Evolutionary conservation across 2,329 filamentous ascomycete genomes (phyloP), one percentile per base, ranked within the genome.

Genomic region (Diaporthe capsici): DNA sequence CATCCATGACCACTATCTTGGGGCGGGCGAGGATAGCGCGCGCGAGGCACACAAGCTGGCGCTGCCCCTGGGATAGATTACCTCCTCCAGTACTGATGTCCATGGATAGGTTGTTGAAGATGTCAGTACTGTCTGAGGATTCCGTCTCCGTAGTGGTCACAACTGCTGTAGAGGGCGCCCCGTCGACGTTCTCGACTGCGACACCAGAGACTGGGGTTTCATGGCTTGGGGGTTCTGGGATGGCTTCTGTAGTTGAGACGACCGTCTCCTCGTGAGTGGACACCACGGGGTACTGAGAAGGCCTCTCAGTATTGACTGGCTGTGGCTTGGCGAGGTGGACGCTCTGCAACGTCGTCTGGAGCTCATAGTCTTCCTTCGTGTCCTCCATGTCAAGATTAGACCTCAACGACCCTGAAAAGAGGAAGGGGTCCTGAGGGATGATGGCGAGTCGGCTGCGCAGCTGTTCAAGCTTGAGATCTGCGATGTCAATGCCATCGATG

Each of bases 371-470:
- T 1, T 87, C 88, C 78, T 92, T 88, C 77, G 90, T 86, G 77
- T 87, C 86, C 82, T 93, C 92, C 2, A 91, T 90, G 78, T 93
- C 92, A 6, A 93, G 84, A 76, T 93, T 93, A 67, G 86, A 89
- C 60, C 91, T 86, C 70, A 93, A 87, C 1, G 91, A 93, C 61
- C 92, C 92, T 61, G 89, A 89, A 85, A 93, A 93, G 3, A 93
- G 84, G 2, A 91, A 92, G 0, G 92, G 91, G 73, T 93, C 92
- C 79, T 93, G 92, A 0, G 92, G 92, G 71, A 93, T 93, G 79
- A 93, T 93, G 47, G 90, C 88, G 4, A 93, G 84, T 31, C 91
- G 87, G 63, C 89, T 90, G 9, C 92, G 87, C 12, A 93, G 84
- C 79, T 92, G 89, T 60, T 89, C 86, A 4, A 93, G 87, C 58